A percentile compares a stretch with the other conserved stretches of the same genome.
phyloP scores from a whole-genome alignment of 805 yeast genomes.

The Dipodascopsis uninucleata region DNA sequence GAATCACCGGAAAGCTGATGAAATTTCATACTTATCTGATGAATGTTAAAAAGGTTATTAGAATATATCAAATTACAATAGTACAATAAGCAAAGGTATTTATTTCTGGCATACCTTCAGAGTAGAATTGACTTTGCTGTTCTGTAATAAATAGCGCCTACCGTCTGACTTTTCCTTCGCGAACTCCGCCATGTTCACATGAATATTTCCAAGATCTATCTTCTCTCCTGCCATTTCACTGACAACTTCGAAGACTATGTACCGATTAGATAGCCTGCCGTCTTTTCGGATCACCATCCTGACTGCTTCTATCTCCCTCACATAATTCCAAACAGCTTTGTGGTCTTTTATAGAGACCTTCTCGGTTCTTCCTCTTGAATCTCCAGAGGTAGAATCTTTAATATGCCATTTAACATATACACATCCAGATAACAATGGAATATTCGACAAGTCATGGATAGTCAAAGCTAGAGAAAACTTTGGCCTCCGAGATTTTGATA shows the following conservation, averaged over 20 bases:
- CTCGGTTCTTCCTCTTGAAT: conserved; percentile 47
- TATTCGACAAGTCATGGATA: conserved; percentile 70
- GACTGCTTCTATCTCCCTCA: conserved; percentile 38
- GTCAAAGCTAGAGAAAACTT: conserved; percentile 58
- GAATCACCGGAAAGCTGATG: conserved; percentile 23
- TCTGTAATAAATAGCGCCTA: conserved; percentile 64
- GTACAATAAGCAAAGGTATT: too few relatives aligned
- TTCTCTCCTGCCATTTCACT: conserved; percentile 43
- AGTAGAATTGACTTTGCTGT: conserved; percentile 82
- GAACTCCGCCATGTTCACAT: conserved; percentile 69
- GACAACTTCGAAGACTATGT: conserved; percentile 44
- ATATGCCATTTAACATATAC: conserved; percentile 64
- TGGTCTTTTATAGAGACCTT: conserved; percentile 48
- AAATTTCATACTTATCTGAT: conserved; percentile 13
- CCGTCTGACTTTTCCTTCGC: conserved; percentile 49
- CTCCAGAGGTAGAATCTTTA: conserved; percentile 48
- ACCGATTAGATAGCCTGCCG: conserved; percentile 38
- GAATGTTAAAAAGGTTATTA: too few relatives aligned
- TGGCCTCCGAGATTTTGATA: conserved; percentile 39
- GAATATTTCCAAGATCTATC: conserved; percentile 60
- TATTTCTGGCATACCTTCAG: conserved; percentile 42
- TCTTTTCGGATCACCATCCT: conserved; percentile 43
- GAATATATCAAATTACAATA: too few relatives aligned
- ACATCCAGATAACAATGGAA: conserved; percentile 73
- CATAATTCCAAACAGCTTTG: conserved; percentile 49